These are phyloP conservation scores for Edaphochlamys debaryana DNA, from an alignment of 139 green algal species.

Conservation along the genomic window DNA sequence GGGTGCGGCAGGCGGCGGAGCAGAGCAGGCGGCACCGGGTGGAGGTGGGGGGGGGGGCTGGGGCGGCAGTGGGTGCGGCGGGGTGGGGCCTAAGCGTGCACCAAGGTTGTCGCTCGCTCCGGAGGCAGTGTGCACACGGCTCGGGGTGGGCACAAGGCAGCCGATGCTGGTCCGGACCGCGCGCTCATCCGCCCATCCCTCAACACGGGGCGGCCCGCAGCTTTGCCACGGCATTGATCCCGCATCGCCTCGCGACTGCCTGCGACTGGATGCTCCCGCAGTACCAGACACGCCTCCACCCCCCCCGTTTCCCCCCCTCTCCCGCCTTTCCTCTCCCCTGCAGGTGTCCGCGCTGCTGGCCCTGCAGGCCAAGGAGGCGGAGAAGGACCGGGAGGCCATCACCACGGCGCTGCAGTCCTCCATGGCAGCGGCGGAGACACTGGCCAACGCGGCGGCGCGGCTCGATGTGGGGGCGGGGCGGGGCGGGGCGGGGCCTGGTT, in stretches of 20 bases:
- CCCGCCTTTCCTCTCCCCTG: too few relatives aligned
- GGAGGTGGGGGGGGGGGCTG: neutral
- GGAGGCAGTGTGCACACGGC: neutral
- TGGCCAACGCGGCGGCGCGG: neutral
- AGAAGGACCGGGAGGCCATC: conserved; percentile 3
- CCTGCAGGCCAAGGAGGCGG: conserved; percentile 17
- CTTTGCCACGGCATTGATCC: too few relatives aligned
- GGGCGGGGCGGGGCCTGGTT: neutral
- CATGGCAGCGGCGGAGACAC: conserved; percentile 37
- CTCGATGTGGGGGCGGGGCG: neutral
- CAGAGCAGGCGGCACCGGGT: neutral
- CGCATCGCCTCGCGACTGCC: too few relatives aligned
- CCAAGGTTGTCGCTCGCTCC: too few relatives aligned
- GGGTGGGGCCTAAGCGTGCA: neutral
- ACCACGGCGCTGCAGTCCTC: neutral
- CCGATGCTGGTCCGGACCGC: neutral
- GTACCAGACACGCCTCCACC: too few relatives aligned
- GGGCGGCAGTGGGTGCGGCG: too few relatives aligned
- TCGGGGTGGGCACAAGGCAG: neutral
- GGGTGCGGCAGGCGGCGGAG: conserved; percentile 38
- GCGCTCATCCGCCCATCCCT: neutral
- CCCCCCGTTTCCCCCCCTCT: too few relatives aligned
- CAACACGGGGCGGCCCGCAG: too few relatives aligned
- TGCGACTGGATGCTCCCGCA: too few relatives aligned
- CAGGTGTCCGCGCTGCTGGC: conserved; percentile 37